Evolutionary conservation across 2,329 filamentous ascomycete genomes (phyloP), one percentile per base, ranked within the genome.

Genomic region (Pseudogymnoascus sp.): DNA sequence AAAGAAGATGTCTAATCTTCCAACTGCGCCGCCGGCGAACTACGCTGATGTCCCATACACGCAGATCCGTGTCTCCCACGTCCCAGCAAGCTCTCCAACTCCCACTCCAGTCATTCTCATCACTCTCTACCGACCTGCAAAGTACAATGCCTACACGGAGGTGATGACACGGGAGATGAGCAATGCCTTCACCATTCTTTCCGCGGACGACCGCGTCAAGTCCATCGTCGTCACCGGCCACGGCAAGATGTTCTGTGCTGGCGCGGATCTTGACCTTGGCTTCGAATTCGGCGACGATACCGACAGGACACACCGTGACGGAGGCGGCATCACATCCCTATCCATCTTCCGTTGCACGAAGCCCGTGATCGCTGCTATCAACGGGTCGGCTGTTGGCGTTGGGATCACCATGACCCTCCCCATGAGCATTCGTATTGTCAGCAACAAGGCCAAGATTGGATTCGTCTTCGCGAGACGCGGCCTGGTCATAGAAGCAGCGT

Each of bases 401-500:
- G 83, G 83, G 33, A 81, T 85, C 69, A 85, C 83, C 39, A 82
- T 84, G 80, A 81, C 81, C 38, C 76, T 86, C 5, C 77, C 83
- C 2, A 79, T 79, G 58, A 77, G 77, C 63, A 75, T 81, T 63
- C 77, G 67, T 60, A 69, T 86, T 65, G 81, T 76, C 43, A 83
- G 81, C 67, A 72, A 74, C 43, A 73, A 76, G 14, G 84, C 86
- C 4, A 87, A 87, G 70, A 81, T 90, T 66, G 88, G 88, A 63
- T 89, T 90, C 70, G 87, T 90, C 21, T 91, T 91, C 71, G 78
- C 81, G 23, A 81, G 86, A 29, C 80, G 87, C 60, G 88, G 87
- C 1, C 78, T 91, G 69, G 78, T 83, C 64, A 86, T 88, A 81
- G 88, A 91, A 73, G 87, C 86, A 0, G 86, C 83, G 70, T 85